A percentile compares a stretch with the other conserved stretches of the same genome.
Evolutionary conservation across 495 filamentous ascomycete genomes (phyloP).

Genomic region (Annulohypoxylon stygium): DNA sequence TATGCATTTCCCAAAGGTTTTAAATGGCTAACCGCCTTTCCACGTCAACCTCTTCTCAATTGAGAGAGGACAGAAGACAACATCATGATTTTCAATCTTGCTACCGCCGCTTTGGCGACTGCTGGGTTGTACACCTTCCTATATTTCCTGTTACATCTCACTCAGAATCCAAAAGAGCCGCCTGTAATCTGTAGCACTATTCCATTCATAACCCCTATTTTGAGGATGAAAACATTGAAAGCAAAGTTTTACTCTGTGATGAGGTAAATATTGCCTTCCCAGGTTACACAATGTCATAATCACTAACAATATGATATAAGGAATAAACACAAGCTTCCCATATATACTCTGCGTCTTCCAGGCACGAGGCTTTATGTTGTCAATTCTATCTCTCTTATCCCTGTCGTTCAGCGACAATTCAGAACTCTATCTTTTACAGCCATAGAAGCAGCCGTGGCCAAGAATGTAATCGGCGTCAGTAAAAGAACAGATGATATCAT

Average conservation of each 20-base stretch:
- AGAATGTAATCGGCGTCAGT: slow-evolving; percentile 11
- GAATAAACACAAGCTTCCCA: slow-evolving; percentile 15
- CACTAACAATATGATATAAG: not conserved
- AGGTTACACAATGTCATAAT: not conserved
- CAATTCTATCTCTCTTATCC: slow-evolving; percentile 31
- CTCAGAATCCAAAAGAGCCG: slow-evolving; percentile 3
- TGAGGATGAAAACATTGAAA: not conserved
- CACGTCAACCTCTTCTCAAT: not conserved
- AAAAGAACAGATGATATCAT: slow-evolving; percentile 24
- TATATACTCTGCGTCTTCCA: slow-evolving; percentile 43
- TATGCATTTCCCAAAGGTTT: too few species aligned
- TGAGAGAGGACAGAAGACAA: not conserved
- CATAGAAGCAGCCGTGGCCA: not conserved
- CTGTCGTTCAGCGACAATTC: slow-evolving; percentile 32
- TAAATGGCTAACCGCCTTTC: too few species aligned
- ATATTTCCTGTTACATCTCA: not conserved
- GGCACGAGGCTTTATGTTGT: slow-evolving; percentile 34
- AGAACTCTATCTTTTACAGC: slow-evolving; percentile 21
- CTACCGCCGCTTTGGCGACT: not conserved
- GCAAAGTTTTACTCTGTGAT: not conserved
- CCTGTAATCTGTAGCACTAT: not conserved
- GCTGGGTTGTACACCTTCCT: not conserved
- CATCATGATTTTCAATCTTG: not conserved
- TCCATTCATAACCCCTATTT: not conserved
- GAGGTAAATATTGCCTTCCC: not conserved